These are phyloP conservation scores for Perkinsela sp. DNA, from an alignment of 208 protist genomes.

Conservation along the genomic window DNA sequence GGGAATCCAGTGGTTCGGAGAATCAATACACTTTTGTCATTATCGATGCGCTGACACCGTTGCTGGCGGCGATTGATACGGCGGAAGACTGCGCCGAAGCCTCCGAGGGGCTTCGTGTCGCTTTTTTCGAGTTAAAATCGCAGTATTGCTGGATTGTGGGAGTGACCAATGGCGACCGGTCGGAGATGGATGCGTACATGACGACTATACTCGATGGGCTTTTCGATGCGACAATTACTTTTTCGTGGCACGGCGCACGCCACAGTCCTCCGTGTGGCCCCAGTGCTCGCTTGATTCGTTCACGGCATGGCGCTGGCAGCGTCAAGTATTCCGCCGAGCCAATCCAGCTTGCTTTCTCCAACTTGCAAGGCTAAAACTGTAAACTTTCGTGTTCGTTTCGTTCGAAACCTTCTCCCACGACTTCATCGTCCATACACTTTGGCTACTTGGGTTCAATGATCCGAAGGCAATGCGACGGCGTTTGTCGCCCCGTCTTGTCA, in stretches of 20 bases:
- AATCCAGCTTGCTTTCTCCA: too few species aligned
- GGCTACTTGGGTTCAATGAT: too few species aligned
- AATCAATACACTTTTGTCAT: not conserved
- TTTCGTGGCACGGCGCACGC: not conserved
- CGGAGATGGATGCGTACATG: not conserved
- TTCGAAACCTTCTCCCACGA: too few species aligned
- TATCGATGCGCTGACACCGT: not conserved
- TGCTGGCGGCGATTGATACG: not conserved
- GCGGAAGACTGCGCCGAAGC: not conserved
- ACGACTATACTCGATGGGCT: not conserved
- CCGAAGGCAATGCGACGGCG: too few species aligned
- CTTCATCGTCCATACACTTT: too few species aligned
- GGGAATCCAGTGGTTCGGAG: too few species aligned
- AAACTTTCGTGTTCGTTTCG: too few species aligned
- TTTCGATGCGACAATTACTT: not conserved
- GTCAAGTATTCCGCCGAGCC: too few species aligned
- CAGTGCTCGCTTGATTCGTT: not conserved
- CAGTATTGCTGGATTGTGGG: not conserved
- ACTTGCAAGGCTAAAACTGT: too few species aligned
- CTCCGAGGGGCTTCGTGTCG: not conserved
- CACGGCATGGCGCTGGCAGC: not conserved
- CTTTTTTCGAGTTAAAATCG: not conserved
- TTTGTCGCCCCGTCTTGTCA: too few species aligned
- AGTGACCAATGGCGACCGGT: not conserved
- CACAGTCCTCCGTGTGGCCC: not conserved